Conservation (phyloP, 1,139 yeast species). For the Suhomyces bokatorum region DNA sequence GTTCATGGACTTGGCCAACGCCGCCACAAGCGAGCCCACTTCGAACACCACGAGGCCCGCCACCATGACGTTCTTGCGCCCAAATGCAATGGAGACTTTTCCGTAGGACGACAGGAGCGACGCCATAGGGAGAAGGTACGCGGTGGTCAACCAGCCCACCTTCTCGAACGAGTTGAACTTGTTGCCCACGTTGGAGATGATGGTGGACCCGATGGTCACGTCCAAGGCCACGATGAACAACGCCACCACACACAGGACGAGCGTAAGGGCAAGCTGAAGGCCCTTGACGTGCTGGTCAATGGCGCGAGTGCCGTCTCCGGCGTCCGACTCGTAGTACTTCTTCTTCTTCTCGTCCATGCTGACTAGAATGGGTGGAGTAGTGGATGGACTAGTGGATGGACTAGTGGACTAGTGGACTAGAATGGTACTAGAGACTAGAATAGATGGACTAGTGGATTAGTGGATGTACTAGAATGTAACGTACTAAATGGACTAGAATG, state of each 20-base stretch:
- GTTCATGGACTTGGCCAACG: slow-evolving; percentile 55
- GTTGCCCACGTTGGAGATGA: slow-evolving; percentile 55
- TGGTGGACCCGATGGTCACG: slow-evolving; percentile 64
- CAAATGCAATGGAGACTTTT: slow-evolving; percentile 58
- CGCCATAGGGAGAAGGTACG: slow-evolving; percentile 60
- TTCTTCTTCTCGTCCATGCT: background rate
- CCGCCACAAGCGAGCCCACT: slow-evolving; percentile 62
- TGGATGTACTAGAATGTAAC: no score
- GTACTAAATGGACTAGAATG: no score
- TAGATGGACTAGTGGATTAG: no score
- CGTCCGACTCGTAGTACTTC: slow-evolving; percentile 44
- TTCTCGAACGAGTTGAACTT: slow-evolving; percentile 55
- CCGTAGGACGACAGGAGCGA: slow-evolving; percentile 63
- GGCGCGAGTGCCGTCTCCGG: slow-evolving; percentile 58
- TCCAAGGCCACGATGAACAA: slow-evolving; percentile 65
- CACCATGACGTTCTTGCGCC: slow-evolving; percentile 54
- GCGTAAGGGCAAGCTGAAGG: slow-evolving; percentile 37
- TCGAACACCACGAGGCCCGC: slow-evolving; percentile 57
- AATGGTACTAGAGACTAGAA: no score
- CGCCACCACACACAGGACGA: slow-evolving; percentile 48
- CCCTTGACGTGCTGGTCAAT: slow-evolving; percentile 53
- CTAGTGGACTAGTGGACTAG: no score
- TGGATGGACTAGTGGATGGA: no score
- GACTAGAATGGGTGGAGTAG: no score
- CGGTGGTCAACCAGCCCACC: slow-evolving; percentile 63